Percentiles rank a stretch among this genome's conserved stretches.
Conservation (phyloP, 108 stramenopile species). For the Skeletonema grethae region DNA sequence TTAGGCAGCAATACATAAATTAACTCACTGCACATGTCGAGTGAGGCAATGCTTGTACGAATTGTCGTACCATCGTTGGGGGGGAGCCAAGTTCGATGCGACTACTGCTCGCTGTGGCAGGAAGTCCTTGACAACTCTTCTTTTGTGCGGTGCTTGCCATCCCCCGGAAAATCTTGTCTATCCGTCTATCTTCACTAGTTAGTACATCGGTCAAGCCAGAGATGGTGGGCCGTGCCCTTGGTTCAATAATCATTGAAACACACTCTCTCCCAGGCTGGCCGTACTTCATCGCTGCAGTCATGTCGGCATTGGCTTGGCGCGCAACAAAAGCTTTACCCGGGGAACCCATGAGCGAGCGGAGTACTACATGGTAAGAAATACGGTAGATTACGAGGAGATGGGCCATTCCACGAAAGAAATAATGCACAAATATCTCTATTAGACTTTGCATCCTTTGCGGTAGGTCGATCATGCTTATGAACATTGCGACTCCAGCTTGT, state of each 20-base stretch:
- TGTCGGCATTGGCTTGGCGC: conserved; percentile 61
- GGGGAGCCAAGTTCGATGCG: conserved; percentile 75
- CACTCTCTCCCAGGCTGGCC: conserved; percentile 69
- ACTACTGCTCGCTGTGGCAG: conserved; percentile 82
- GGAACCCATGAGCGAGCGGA: conserved; percentile 18
- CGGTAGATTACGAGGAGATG: background rate
- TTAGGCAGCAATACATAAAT: no score
- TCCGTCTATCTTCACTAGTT: conserved; percentile 86
- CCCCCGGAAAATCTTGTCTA: conserved; percentile 92
- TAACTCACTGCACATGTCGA: no score
- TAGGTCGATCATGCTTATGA: background rate
- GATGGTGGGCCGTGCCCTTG: conserved; percentile 91
- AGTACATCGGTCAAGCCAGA: conserved; percentile 78
- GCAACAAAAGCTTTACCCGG: conserved; percentile 52
- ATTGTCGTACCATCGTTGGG: conserved; percentile 82
- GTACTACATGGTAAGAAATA: background rate
- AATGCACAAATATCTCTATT: background rate
- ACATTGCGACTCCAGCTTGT: conserved; percentile 66
- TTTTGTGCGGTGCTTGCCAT: conserved; percentile 81
- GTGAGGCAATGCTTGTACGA: conserved; percentile 91
- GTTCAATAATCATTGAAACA: conserved; percentile 80
- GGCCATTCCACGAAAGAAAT: conserved; percentile 4
- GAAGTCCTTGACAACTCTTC: conserved; percentile 74
- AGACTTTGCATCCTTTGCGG: background rate
- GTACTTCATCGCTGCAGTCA: conserved; percentile 54